Percentiles rank a stretch among this genome's conserved stretches.
These are phyloP conservation scores for Tilletia setariae DNA, from an alignment of 1,284 basidiomycete species.

Conservation along the genomic window DNA sequence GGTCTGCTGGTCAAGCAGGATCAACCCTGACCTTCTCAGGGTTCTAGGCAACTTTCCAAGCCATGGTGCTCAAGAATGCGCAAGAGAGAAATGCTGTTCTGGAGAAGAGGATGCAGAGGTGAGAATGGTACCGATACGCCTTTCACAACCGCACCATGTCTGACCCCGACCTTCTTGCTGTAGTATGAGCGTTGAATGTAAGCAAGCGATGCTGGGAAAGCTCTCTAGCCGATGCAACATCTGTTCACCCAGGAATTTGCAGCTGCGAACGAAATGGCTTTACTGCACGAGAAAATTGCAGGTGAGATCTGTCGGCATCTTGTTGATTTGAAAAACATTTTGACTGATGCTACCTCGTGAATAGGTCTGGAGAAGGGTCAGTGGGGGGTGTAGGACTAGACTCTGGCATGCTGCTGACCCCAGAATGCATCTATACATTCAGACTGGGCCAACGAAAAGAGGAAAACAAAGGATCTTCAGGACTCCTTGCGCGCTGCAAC, in stretches of 20 bases:
- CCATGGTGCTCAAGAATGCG: slow-evolving; percentile 27
- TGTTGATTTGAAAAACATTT: neutral
- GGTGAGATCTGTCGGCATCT: neutral
- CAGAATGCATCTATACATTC: neutral
- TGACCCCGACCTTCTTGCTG: neutral
- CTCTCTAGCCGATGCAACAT: no score
- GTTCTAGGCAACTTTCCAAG: slow-evolving; percentile 25
- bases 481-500: neutral
- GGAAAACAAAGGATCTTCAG: slow-evolving; percentile 5
- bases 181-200: slow-evolving; percentile 13
- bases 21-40: neutral
- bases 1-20: no score
- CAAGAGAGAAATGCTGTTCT: slow-evolving; percentile 20
- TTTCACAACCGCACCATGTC: neutral
- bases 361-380: slow-evolving; percentile 1
- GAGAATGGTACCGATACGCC: neutral
- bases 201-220: neutral
- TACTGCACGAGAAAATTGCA: slow-evolving; percentile 7
- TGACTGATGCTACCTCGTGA: neutral
- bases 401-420: neutral
- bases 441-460: slow-evolving; percentile 12
- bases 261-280: slow-evolving; percentile 7
- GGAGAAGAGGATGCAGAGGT: slow-evolving; percentile 19
- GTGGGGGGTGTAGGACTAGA: neutral
- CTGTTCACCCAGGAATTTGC: neutral